Evolutionary conservation across 345 rosid genomes (phyloP).

Genomic region (Populus pruinosa): DNA sequence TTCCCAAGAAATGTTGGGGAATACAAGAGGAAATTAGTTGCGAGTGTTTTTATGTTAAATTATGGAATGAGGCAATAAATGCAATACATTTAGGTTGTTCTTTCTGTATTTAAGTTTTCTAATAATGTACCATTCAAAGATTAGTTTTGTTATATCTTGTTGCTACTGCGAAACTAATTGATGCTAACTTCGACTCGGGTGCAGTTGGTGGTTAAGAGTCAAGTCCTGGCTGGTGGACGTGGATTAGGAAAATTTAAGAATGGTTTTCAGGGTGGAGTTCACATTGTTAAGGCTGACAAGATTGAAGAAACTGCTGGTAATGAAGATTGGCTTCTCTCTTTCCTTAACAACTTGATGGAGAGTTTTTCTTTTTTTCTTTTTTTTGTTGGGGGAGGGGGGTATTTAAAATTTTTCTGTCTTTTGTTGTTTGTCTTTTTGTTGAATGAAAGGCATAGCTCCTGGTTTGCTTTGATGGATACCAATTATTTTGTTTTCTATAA

Average conservation of each 20-base stretch:
- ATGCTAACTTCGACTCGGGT: constrained; percentile 16
- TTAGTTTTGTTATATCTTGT: not conserved
- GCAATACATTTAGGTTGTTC: too few relatives aligned
- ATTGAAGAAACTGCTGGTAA: constrained; percentile 81
- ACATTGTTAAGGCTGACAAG: constrained; percentile 72
- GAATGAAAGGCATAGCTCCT: not conserved
- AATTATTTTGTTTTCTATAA: not conserved
- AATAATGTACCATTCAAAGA: not conserved
- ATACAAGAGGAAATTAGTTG: not conserved
- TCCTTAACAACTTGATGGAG: not conserved
- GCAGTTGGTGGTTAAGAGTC: constrained; percentile 96
- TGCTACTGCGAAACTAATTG: not conserved
- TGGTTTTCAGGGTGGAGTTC: constrained; percentile 95
- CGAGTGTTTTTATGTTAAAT: too few relatives aligned
- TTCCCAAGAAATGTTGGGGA: not conserved
- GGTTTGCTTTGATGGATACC: not conserved
- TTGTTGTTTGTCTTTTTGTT: not conserved
- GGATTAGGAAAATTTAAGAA: constrained; percentile 89
- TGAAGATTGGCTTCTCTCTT: not conserved
- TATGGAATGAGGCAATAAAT: not conserved
- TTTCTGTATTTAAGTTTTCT: not conserved
- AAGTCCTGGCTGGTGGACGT: constrained; percentile 98
- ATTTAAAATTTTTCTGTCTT: not conserved
- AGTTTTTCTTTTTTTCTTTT: not conserved
- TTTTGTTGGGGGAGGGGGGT: too few relatives aligned